Percentiles rank a stretch among this genome's conserved stretches.
Evolutionary conservation across 1,284 basidiomycete genomes (phyloP).

Genomic region (Pterulicium gracile): DNA sequence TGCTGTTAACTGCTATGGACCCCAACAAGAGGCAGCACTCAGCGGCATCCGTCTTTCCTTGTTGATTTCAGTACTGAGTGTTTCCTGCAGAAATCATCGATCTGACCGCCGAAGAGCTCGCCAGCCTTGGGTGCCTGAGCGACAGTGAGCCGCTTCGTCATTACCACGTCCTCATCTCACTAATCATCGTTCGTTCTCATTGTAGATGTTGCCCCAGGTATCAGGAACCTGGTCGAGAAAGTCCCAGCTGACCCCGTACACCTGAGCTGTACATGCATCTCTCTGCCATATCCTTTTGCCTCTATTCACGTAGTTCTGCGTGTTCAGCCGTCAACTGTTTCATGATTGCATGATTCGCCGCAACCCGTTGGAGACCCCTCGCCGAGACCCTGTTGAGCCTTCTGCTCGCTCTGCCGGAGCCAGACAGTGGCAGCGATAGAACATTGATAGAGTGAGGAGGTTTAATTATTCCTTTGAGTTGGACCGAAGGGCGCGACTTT

Average conservation of each 20-base stretch:
- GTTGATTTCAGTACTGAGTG: constrained; percentile 21
- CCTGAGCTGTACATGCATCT: constrained; percentile 16
- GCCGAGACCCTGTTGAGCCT: too few relatives aligned
- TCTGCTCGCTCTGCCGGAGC: too few relatives aligned
- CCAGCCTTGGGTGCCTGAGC: constrained; percentile 19
- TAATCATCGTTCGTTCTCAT: constrained; percentile 19
- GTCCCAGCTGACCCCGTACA: constrained; percentile 16
- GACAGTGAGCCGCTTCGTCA: constrained; percentile 19
- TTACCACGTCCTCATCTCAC: constrained; percentile 19
- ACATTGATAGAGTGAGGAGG: too few relatives aligned
- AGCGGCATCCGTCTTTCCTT: constrained; percentile 18
- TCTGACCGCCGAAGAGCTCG: constrained; percentile 20
- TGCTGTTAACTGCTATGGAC: constrained; percentile 12
- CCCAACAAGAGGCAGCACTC: constrained; percentile 18
- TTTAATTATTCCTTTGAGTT: too few relatives aligned
- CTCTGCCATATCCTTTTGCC: constrained; percentile 13
- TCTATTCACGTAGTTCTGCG: constrained; percentile 15
- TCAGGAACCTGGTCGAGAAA: constrained; percentile 16
- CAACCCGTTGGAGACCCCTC: constrained; percentile 9
- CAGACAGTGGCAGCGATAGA: too few relatives aligned
- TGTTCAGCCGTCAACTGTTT: constrained; percentile 22
- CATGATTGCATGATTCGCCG: constrained; percentile 18
- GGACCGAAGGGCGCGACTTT: too few relatives aligned
- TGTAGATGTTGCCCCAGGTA: constrained; percentile 19
- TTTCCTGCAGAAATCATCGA: constrained; percentile 24